These are phyloP conservation scores for Phytophthora nicotianae DNA, from an alignment of 352 stramenopile species.

Conservation along the genomic window DNA sequence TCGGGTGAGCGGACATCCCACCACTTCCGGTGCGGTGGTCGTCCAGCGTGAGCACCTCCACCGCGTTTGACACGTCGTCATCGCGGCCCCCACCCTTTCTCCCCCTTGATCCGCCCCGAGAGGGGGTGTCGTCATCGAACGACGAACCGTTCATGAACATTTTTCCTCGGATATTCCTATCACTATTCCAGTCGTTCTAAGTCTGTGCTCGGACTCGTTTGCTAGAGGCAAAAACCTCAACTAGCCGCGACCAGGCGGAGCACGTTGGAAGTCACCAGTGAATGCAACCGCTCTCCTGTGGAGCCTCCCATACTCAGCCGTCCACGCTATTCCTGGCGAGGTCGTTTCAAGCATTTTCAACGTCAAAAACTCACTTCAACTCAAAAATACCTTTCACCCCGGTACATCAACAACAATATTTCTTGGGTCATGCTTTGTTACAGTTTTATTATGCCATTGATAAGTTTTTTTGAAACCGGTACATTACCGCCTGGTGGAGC, in stretches of 20 bases:
- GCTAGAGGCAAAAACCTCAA: conserved; percentile 30
- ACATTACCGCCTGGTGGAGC: not conserved
- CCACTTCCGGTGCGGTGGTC: conserved; percentile 43
- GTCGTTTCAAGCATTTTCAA: conserved; percentile 21
- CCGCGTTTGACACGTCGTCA: conserved; percentile 55
- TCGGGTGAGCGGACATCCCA: conserved; percentile 58
- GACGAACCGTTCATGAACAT: conserved; percentile 88
- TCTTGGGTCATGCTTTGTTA: not conserved
- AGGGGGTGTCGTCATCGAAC: conserved; percentile 67
- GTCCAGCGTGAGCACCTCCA: conserved; percentile 68
- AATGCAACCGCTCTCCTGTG: conserved; percentile 17
- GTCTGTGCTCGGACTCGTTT: conserved; percentile 15
- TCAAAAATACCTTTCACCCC: not conserved
- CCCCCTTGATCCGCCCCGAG: conserved; percentile 17
- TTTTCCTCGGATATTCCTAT: conserved; percentile 7
- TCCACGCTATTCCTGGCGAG: conserved; percentile 15
- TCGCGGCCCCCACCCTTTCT: conserved; percentile 37
- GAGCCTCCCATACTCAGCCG: not conserved
- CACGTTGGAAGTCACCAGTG: conserved; percentile 7
- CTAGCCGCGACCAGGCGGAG: conserved; percentile 9
- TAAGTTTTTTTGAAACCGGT: conserved; percentile 14
- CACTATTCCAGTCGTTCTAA: not conserved
- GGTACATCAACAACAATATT: no score
- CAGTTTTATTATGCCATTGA: not conserved
- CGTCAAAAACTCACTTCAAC: conserved; percentile 11